A percentile compares a stretch with the other conserved stretches of the same genome.
Evolutionary conservation across 2,329 filamentous ascomycete genomes (phyloP).

Genomic region (Dactylellina leptospora): DNA sequence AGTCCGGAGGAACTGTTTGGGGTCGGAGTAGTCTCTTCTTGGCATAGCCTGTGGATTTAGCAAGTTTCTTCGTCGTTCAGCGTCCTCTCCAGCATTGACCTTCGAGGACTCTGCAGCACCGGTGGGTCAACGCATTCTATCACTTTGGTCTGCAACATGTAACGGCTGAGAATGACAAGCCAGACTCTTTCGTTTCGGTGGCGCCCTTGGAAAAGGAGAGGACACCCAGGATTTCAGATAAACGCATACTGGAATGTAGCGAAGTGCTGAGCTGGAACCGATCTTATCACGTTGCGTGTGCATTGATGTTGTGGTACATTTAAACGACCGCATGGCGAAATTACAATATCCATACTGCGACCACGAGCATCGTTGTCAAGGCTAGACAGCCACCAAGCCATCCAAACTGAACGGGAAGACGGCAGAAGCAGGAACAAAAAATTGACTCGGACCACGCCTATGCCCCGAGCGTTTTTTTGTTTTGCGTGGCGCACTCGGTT

Average conservation of each 20-base stretch:
- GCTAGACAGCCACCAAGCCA: conserved; percentile 17
- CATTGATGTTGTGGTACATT: conserved; percentile 31
- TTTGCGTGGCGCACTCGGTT: background rate
- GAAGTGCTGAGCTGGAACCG: conserved; percentile 18
- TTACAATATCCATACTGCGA: conserved; percentile 29
- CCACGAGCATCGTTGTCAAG: conserved; percentile 29
- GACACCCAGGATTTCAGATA: conserved; percentile 13
- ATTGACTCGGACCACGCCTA: conserved; percentile 34
- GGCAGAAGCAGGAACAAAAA: conserved; percentile 40
- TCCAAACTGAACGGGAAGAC: conserved; percentile 29
- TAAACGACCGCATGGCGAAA: conserved; percentile 48
- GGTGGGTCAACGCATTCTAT: conserved; percentile 7
- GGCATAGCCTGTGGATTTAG: conserved; percentile 15
- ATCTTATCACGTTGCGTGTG: conserved; percentile 40
- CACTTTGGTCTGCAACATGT: background rate
- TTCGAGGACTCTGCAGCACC: conserved; percentile 5
- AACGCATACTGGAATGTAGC: no score
- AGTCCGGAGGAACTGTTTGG: conserved; percentile 51
- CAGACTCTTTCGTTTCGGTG: no score
- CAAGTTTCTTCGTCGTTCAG: conserved; percentile 22
- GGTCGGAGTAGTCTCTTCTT: conserved; percentile 31
- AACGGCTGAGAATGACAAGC: conserved; percentile 4
- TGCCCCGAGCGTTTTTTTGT: conserved; percentile 27
- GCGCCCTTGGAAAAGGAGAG: background rate
- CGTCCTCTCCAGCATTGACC: conserved; percentile 16